Percentiles rank a stretch among this genome's conserved stretches.
These are phyloP conservation scores for Arthrobotrys musiformis DNA, from an alignment of 2,329 filamentous ascomycete genomes.

Conservation along the genomic window DNA sequence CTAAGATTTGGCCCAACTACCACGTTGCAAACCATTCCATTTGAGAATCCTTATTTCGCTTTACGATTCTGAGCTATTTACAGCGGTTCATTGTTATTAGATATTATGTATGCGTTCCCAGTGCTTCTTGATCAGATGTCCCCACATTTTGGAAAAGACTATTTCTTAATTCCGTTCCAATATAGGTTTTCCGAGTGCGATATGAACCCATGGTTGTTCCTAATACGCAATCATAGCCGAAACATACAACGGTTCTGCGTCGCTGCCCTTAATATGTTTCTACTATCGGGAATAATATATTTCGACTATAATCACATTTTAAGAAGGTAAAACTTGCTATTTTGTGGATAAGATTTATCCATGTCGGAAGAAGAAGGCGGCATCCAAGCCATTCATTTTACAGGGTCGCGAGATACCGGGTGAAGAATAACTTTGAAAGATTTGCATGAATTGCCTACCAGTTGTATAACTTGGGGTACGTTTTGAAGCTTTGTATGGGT, in stretches of 20 bases:
- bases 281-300: conserved; percentile 53
- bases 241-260: conserved; percentile 50
- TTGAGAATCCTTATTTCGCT: neutral
- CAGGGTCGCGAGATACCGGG: conserved; percentile 1
- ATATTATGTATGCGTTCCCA: too few relatives aligned
- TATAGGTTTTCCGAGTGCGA: conserved; percentile 46
- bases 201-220: conserved; percentile 36
- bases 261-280: conserved; percentile 31
- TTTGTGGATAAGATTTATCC: conserved; percentile 11
- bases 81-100: conserved; percentile 39
- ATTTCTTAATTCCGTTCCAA: conserved; percentile 55
- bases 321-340: conserved; percentile 24
- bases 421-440: conserved; percentile 16
- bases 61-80: conserved; percentile 48
- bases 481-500: neutral
- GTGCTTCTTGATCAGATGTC: conserved; percentile 9
- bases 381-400: conserved; percentile 29
- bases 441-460: conserved; percentile 25
- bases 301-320: conserved; percentile 22
- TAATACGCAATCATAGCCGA: conserved; percentile 53
- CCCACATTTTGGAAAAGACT: conserved; percentile 53
- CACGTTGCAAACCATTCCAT: conserved; percentile 20
- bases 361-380: conserved; percentile 27
- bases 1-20: neutral
- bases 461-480: neutral